A percentile compares a stretch with the other conserved stretches of the same genome.
These are phyloP conservation scores for Beverwykella pulmonaria DNA, from an alignment of 495 filamentous ascomycete species.

Conservation along the genomic window DNA sequence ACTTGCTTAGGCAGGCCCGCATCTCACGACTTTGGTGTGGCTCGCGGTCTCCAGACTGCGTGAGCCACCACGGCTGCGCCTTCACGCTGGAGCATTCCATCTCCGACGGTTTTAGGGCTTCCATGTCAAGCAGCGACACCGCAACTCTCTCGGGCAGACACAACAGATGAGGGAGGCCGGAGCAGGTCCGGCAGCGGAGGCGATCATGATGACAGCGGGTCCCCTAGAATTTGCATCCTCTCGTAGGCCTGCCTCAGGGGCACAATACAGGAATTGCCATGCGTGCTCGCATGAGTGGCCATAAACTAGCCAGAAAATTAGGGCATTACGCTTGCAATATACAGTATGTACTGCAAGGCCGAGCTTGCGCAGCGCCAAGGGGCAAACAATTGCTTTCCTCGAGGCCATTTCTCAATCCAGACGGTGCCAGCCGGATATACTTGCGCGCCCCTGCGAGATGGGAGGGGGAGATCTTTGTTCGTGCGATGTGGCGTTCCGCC, in stretches of 20 bases:
- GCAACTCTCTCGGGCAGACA: too few relatives aligned
- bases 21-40: too few relatives aligned
- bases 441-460: too few relatives aligned
- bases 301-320: background rate
- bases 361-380: background rate
- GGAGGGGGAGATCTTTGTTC: background rate
- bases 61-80: background rate
- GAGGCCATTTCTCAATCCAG: background rate
- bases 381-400: background rate
- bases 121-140: background rate
- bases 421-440: background rate
- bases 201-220: conserved; percentile 7
- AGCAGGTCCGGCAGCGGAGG: background rate
- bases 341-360: too few relatives aligned
- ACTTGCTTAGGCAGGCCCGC: too few relatives aligned
- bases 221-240: conserved; percentile 8
- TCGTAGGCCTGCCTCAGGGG: background rate
- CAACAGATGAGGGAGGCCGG: background rate
- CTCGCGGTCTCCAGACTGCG: too few relatives aligned
- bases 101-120: background rate
- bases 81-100: background rate
- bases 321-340: background rate
- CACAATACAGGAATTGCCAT: too few relatives aligned
- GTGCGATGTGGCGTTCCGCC: background rate
- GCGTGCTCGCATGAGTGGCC: conserved; percentile 12